These are phyloP conservation scores for Trichosporon faecale DNA, from an alignment of 1,284 basidiomycete genomes.

Conservation along the genomic window DNA sequence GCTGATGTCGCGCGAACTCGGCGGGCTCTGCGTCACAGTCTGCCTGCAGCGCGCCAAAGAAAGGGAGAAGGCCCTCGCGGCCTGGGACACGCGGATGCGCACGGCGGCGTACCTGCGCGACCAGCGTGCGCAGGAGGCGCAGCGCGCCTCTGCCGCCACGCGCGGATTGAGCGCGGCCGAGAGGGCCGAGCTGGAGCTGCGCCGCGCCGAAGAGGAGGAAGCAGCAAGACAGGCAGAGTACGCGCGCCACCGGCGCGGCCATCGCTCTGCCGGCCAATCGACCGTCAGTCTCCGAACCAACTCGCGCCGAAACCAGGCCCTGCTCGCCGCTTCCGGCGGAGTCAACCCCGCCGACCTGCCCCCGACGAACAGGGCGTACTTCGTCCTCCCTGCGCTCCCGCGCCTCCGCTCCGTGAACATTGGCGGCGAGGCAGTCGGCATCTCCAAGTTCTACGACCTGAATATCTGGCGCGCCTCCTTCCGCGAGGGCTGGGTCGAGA, in stretches of 20 bases:
- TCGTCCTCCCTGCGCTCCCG: constrained; percentile 51
- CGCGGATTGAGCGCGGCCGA: constrained; percentile 7
- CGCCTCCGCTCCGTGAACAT: constrained; percentile 45
- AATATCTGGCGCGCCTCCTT: constrained; percentile 49
- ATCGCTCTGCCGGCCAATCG: constrained; percentile 46
- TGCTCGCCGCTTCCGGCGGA: constrained; percentile 4
- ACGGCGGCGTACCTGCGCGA: constrained; percentile 27
- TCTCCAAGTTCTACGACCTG: constrained; percentile 31
- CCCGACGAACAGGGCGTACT: constrained; percentile 39
- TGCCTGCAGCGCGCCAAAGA: constrained; percentile 48
- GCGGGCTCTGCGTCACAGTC: constrained; percentile 40
- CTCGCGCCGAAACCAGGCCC: constrained; percentile 26
- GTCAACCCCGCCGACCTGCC: constrained; percentile 31
- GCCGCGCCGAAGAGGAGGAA: constrained; percentile 24
- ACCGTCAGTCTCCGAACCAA: constrained; percentile 49
- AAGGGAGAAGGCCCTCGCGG: constrained; percentile 44
- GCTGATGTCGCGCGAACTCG: constrained; percentile 45
- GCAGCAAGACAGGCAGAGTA: constrained; percentile 32
- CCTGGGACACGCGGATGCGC: constrained; percentile 44
- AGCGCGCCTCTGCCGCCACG: constrained; percentile 12
- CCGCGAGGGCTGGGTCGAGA: constrained; percentile 49
- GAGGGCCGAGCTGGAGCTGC: not conserved
- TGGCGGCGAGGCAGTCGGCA: constrained; percentile 46
- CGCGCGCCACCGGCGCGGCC: constrained; percentile 41
- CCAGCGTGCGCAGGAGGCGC: constrained; percentile 8